Evolutionary conservation across 441 rosid species (phyloP).

Genomic region (Bocquillonia castaneifolia): DNA sequence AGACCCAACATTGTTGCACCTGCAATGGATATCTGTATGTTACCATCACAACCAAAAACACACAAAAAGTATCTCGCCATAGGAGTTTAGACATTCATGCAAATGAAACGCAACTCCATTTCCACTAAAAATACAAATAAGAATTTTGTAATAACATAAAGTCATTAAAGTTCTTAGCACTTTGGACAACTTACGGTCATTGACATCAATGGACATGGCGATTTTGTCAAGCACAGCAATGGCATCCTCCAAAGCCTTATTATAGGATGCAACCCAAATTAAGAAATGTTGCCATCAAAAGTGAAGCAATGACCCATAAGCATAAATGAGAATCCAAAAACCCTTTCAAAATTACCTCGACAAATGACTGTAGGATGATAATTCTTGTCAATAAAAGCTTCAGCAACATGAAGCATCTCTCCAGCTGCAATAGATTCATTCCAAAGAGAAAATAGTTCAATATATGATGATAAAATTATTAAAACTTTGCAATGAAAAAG

Average conservation of each 20-base stretch:
- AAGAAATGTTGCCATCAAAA: slow-evolving; percentile 2
- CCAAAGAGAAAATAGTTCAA: neutral
- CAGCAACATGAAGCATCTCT: slow-evolving; percentile 97
- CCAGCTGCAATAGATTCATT: slow-evolving; percentile 49
- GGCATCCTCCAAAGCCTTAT: slow-evolving; percentile 89
- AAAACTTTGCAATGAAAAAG: neutral
- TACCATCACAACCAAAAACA: neutral
- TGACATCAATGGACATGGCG: slow-evolving; percentile 70
- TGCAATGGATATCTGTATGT: slow-evolving; percentile 26
- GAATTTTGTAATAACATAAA: neutral
- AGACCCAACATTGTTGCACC: slow-evolving; percentile 69
- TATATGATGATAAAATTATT: neutral
- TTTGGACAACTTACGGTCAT: slow-evolving; percentile 59
- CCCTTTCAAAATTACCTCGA: slow-evolving; percentile 46
- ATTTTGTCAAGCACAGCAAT: slow-evolving; percentile 80
- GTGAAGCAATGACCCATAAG: slow-evolving; percentile 15
- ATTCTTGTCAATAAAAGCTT: slow-evolving; percentile 78
- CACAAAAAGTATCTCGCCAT: neutral
- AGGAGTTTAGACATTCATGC: neutral
- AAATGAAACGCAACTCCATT: neutral
- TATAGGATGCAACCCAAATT: slow-evolving; percentile 61
- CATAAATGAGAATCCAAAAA: neutral
- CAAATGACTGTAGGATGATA: slow-evolving; percentile 94
- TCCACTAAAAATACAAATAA: neutral
- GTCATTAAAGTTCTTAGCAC: neutral